Evolutionary conservation across 768 basidiomycete species (phyloP).

Genomic region (Suillus variegatus): DNA sequence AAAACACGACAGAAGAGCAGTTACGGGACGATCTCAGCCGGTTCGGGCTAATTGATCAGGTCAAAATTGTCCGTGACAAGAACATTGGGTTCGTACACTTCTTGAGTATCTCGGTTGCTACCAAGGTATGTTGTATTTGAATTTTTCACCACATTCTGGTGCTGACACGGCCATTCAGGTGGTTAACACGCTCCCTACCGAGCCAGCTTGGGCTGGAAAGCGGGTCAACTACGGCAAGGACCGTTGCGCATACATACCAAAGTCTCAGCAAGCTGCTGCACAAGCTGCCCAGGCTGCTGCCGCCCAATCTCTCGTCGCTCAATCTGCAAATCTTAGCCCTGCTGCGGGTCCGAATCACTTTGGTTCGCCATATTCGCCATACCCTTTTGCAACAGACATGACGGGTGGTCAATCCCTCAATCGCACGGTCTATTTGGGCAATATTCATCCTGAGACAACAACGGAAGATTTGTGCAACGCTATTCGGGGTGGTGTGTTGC

Average conservation of each 20-base stretch:
- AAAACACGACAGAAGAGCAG: constrained; percentile 87
- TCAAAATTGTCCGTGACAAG: constrained; percentile 99
- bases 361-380: constrained; percentile 45
- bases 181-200: constrained; percentile 88
- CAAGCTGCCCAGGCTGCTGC: constrained; percentile 88
- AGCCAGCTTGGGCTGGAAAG: constrained; percentile 93
- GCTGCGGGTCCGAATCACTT: constrained; percentile 30
- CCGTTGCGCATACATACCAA: constrained; percentile 96
- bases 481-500: constrained; percentile 93
- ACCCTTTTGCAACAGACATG: constrained; percentile 50
- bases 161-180: constrained; percentile 51
- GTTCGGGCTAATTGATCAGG: constrained; percentile 97
- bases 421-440: constrained; percentile 93
- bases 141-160: neutral
- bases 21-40: constrained; percentile 88
- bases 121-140: constrained; percentile 66
- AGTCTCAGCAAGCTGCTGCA: constrained; percentile 88
- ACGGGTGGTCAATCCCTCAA: constrained; percentile 66
- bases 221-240: constrained; percentile 99
- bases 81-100: constrained; percentile 99
- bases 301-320: constrained; percentile 64
- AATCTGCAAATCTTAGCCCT: constrained; percentile 44
- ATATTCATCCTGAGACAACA: constrained; percentile 95
- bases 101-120: constrained; percentile 90
- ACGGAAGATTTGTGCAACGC: constrained; percentile 96